Evolutionary conservation across 345 rosid genomes (phyloP).

Genomic region (Nephelium lappaceum): DNA sequence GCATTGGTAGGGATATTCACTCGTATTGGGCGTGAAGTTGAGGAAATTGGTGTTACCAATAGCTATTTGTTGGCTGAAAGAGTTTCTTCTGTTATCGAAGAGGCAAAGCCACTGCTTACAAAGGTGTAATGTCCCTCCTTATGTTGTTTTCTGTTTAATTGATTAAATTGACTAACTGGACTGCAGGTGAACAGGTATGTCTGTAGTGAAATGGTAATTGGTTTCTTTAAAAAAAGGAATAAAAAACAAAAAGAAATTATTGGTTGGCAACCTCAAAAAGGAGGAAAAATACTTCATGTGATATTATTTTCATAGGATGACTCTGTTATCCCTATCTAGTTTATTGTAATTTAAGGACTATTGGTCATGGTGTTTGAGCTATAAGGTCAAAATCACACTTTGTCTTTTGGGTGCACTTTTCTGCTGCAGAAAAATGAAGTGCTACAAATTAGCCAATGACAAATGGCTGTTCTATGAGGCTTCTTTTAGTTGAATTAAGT

Average conservation of each 20-base stretch:
- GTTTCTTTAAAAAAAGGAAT: neutral
- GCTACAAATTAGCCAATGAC: neutral
- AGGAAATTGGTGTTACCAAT: conserved; percentile 74
- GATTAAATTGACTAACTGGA: neutral
- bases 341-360: neutral
- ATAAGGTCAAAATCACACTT: neutral
- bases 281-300: neutral
- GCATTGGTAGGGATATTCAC: conserved; percentile 88
- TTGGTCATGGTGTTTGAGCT: neutral
- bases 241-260: neutral
- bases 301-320: neutral
- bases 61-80: conserved; percentile 70
- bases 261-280: neutral
- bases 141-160: neutral
- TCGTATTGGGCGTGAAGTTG: conserved; percentile 85
- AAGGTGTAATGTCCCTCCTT: conserved; percentile 63
- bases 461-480: neutral
- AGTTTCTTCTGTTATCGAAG: conserved; percentile 79
- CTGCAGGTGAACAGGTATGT: neutral
- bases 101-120: conserved; percentile 81
- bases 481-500: neutral
- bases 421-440: neutral
- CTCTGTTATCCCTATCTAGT: neutral
- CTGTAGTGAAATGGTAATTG: neutral
- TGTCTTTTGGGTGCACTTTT: neutral